Evolutionary conservation across 148 eudicot genomes (phyloP), one percentile per base, ranked within the genome.

Genomic region (Rheum nobile): DNA sequence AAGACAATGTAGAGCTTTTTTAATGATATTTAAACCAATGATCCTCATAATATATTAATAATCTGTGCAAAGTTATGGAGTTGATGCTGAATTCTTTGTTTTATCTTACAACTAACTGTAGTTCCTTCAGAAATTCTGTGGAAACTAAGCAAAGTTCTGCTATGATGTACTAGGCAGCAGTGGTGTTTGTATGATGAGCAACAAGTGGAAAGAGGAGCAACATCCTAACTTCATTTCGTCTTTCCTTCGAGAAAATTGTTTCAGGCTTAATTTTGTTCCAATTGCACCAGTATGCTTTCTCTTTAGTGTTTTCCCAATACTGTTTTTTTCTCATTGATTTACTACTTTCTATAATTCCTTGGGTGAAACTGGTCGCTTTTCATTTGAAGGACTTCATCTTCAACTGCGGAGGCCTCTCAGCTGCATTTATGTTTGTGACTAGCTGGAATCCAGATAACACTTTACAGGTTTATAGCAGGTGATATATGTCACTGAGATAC

Each of bases 141-240:
- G 21, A 71, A 71, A 22, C 52, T 44, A 71, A 46, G 4, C 55
- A 12, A 42, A 41, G 37, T 38, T 71, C 14, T 29, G 17, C 24
- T 72, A 43, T 78, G 48, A 29, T 75, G 24, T 17, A 72, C 80
- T 77, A 90, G 99, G 86, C 77, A 63, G 78, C 72, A 79, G 70
- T 75, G 99, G 96, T 57, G 92, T 92, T 73, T 92, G 99, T 84
- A 83, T 96, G 86, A 96, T 96, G 96, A 90, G 86, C 77, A 85
- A 71, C 68, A 74, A 82, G 76, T 96, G 99, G 99, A 96, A 83
- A 84, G 90, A 86, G 63, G 88, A 84, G 75, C 99, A 91, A 54
- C 92, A 88, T 72, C 88, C 99, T 41, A 84, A 91, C 81, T 96
- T 88, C 74, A 87, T 92, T 83, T 79, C 85, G 67, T 74, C 82